Percentiles rank a stretch among this genome's conserved stretches.
These are phyloP conservation scores for Gossypium arboreum DNA, from an alignment of 345 rosid species.

Conservation along the genomic window DNA sequence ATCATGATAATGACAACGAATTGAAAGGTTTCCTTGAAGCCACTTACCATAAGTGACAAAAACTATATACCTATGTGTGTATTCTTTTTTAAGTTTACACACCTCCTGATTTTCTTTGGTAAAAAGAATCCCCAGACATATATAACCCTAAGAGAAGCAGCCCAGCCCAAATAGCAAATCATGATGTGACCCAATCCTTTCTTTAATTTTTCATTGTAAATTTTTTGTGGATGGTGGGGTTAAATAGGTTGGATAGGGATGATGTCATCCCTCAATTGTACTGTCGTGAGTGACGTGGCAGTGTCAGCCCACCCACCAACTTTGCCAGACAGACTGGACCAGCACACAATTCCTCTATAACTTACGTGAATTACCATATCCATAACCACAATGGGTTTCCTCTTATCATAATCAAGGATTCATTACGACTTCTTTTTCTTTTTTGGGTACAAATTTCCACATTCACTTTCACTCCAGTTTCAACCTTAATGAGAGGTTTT, in stretches of 20 bases:
- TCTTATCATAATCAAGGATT: not conserved
- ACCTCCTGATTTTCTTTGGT: no score
- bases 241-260: not conserved
- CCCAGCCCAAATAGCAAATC: not conserved
- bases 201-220: no score
- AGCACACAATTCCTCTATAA: constrained; percentile 20
- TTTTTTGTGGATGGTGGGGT: no score
- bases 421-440: no score
- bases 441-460: no score
- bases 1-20: not conserved
- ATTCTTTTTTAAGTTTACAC: no score
- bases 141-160: not conserved
- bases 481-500: no score
- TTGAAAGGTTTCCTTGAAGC: not conserved
- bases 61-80: no score
- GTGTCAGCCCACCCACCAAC: constrained; percentile 34
- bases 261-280: not conserved
- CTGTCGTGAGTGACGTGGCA: constrained; percentile 21
- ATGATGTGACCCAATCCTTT: constrained; percentile 20
- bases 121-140: not conserved
- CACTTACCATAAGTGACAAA: no score
- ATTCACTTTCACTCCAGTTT: no score
- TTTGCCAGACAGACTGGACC: constrained; percentile 24
- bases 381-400: not conserved
- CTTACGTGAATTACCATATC: not conserved